Conservation (phyloP, 352 stramenopile species). For the Phytopythium montanum region DNA sequence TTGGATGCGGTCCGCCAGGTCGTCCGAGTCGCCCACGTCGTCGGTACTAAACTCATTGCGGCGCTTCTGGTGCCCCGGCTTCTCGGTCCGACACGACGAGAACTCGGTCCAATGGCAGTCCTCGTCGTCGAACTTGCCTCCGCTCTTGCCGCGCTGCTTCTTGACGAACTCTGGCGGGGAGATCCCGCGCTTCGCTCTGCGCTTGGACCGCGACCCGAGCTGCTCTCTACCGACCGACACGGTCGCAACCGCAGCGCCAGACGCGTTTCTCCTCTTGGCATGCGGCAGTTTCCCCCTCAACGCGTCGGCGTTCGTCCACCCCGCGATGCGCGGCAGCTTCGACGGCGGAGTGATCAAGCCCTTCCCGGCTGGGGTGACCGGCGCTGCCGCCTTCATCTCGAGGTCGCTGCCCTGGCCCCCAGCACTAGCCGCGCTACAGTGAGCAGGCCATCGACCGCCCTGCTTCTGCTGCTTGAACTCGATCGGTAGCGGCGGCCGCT, state of each 20-base stretch:
- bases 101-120: not conserved
- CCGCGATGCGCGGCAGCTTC: slow-evolving; percentile 19
- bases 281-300: slow-evolving; percentile 20
- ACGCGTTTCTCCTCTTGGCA: slow-evolving; percentile 2
- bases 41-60: not conserved
- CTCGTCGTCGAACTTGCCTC: not conserved
- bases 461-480: slow-evolving; percentile 11
- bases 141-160: not conserved
- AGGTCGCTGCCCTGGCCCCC: not conserved
- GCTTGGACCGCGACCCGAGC: not conserved
- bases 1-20: not conserved
- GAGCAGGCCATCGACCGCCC: not conserved
- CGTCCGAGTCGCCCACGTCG: not conserved
- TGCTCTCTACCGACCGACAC: not conserved
- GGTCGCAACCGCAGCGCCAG: not conserved
- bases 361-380: not conserved
- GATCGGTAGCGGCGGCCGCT: not conserved
- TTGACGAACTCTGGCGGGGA: not conserved
- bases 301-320: slow-evolving; percentile 22
- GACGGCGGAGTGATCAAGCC: slow-evolving; percentile 6
- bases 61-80: not conserved
- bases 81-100: not conserved
- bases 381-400: not conserved
- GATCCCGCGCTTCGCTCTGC: not conserved
- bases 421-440: not conserved